phyloP scores from a whole-genome alignment of 2,329 filamentous ascomycete species.

The Zalaria sp. region DNA sequence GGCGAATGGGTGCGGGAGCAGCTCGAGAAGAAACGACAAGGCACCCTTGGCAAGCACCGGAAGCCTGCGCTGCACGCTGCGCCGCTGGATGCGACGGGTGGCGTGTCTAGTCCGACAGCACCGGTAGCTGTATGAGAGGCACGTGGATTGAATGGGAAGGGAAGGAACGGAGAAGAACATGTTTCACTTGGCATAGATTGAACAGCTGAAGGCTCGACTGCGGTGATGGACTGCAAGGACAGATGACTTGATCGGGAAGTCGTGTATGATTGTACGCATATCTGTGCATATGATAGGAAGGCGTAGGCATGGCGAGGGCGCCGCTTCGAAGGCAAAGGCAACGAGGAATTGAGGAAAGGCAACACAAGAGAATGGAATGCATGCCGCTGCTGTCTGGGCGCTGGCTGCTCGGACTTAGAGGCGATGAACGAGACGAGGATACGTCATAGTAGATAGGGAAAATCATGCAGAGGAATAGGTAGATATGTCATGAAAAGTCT shows the following conservation, averaged over 20 bases:
- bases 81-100: constrained; percentile 51
- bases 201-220: background rate
- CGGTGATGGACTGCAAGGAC: background rate
- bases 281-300: background rate
- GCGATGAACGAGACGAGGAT: too few species aligned
- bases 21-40: constrained; percentile 51
- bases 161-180: background rate
- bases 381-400: background rate
- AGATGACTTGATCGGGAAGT: background rate
- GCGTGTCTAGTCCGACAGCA: background rate
- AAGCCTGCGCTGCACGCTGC: constrained; percentile 82
- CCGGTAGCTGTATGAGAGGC: background rate
- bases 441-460: too few species aligned
- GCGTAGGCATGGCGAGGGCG: background rate
- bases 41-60: constrained; percentile 36
- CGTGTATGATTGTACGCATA: background rate
- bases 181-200: background rate
- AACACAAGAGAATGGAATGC: background rate
- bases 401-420: background rate
- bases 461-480: too few species aligned
- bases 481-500: too few species aligned
- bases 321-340: background rate
- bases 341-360: background rate
- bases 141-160: background rate
- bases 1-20: constrained; percentile 69